Percentiles rank a stretch among this genome's conserved stretches.
phyloP scores from a whole-genome alignment of 805 yeast genomes.

The Peterozyma toletana region DNA sequence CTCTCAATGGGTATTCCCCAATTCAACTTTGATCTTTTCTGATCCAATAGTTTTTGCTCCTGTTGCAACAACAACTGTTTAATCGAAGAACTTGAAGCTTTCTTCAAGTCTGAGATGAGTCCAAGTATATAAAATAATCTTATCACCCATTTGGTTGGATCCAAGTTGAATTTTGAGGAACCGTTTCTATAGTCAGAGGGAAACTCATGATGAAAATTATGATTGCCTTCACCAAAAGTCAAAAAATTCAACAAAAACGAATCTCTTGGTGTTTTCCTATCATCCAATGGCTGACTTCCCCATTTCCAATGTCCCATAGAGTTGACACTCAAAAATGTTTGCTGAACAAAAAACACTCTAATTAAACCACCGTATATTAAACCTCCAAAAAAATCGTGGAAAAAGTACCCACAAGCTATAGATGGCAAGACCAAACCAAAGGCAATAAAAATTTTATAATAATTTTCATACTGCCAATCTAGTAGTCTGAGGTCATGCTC shows the following conservation, averaged over 20 bases:
- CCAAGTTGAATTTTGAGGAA: conserved; percentile 64
- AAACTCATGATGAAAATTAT: conserved; percentile 93
- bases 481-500: conserved; percentile 51
- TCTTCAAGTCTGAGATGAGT: conserved; percentile 49
- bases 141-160: conserved; percentile 80
- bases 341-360: conserved; percentile 69
- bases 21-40: conserved; percentile 67
- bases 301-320: conserved; percentile 61
- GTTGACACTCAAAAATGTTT: conserved; percentile 69
- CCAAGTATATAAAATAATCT: conserved; percentile 44
- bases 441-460: conserved; percentile 40
- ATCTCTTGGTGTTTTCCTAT: conserved; percentile 66
- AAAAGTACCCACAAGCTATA: conserved; percentile 51
- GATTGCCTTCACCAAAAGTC: conserved; percentile 87
- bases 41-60: conserved; percentile 73
- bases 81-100: conserved; percentile 50
- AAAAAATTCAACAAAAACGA: conserved; percentile 55
- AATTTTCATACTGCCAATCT: conserved; percentile 68
- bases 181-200: conserved; percentile 86
- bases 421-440: conserved; percentile 57
- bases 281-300: conserved; percentile 70
- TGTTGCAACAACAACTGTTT: conserved; percentile 74
- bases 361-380: conserved; percentile 71
- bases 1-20: conserved; percentile 95
- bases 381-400: conserved; percentile 78